Base-by-base conservation (phyloP, 257 asterid species). In the Anisodus tanguticus region DNA sequence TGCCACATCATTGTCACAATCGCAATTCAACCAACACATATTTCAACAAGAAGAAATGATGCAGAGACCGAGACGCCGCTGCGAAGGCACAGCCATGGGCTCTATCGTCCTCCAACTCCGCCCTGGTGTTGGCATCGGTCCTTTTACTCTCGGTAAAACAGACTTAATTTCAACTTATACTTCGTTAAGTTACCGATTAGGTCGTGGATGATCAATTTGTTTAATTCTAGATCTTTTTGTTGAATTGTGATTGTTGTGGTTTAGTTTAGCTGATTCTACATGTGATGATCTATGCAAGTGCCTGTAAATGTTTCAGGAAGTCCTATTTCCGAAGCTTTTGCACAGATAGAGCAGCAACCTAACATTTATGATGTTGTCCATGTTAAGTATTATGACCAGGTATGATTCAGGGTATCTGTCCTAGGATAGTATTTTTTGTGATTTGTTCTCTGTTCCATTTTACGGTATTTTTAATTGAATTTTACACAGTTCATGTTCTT, bases 71-170 rank as follows among this genome's bases (percentile, higher is more conserved):
- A 89, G 98, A 86, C 94, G 97, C 83, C 89, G 97, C 88, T 94
- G 97, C 85, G 97, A 94, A 87, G 92, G 97, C 86, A 92, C 92
- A 47, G 93, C 97, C 85, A 92, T 94, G 98, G 97, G 95, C 62
- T 91, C 95, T 85, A 94, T 94, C 79, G 89, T 89, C 66, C 93
- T 94, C 53, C 97, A 94, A 88, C 95, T 94, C 77, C 97, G 98
- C 39, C 97, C 98, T 17, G 98, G 97, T 41, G 78, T 81, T 45
- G 97, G 97, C 85, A 87, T 94, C 83, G 98, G 98, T 66, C 95
- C 97, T 49, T 94, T 93, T 86, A 85, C 94, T 10, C 97, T 94
- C 39, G 97, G 98, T 94, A 90, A 77, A 45, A 35, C 10, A 9
- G 9, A 16, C 7, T 41, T 37, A 19, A 3, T 47, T 45, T 5